These are phyloP conservation scores for Uronychia setigera DNA, from an alignment of 73 alveolate genomes.

Conservation along the genomic window DNA sequence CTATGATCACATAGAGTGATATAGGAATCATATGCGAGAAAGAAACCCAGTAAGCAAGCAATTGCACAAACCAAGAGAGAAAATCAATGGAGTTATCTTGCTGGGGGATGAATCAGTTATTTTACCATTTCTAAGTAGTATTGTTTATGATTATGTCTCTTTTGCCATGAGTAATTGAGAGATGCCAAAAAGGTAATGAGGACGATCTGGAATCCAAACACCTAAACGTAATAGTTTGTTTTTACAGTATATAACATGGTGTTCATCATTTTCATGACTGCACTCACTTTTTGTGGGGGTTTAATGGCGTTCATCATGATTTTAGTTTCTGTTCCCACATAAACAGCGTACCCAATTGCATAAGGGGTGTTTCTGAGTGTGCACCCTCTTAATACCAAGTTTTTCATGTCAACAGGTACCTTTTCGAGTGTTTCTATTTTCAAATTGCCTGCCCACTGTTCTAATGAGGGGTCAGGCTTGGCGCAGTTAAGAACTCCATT, in stretches of 20 bases:
- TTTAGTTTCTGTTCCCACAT: slow-evolving; percentile 94
- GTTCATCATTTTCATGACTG: slow-evolving; percentile 75
- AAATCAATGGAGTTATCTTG: not conserved
- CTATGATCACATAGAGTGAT: slow-evolving; percentile 76
- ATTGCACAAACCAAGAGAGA: slow-evolving; percentile 23
- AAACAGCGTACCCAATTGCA: slow-evolving; percentile 82
- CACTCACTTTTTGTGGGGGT: slow-evolving; percentile 67
- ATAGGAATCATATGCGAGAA: slow-evolving; percentile 75
- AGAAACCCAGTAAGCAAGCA: slow-evolving; percentile 63
- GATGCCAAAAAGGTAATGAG: slow-evolving; percentile 25
- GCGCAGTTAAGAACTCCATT: slow-evolving; percentile 36
- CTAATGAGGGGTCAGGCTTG: slow-evolving; percentile 56
- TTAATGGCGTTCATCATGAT: slow-evolving; percentile 84
- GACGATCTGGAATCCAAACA: slow-evolving; percentile 37
- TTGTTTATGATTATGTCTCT: not conserved
- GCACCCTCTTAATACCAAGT: slow-evolving; percentile 91
- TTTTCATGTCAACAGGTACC: slow-evolving; percentile 54
- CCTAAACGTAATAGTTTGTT: slow-evolving; percentile 25
- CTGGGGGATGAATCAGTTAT: not conserved
- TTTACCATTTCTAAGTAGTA: slow-evolving; percentile 31
- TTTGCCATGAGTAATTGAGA: slow-evolving; percentile 29
- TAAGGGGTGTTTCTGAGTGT: slow-evolving; percentile 86
- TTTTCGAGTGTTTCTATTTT: slow-evolving; percentile 42
- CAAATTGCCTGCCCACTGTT: slow-evolving; percentile 60
- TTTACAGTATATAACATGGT: slow-evolving; percentile 41